phyloP scores from a whole-genome alignment of 2,329 filamentous ascomycete species.

The Verticillium alfalfae region DNA sequence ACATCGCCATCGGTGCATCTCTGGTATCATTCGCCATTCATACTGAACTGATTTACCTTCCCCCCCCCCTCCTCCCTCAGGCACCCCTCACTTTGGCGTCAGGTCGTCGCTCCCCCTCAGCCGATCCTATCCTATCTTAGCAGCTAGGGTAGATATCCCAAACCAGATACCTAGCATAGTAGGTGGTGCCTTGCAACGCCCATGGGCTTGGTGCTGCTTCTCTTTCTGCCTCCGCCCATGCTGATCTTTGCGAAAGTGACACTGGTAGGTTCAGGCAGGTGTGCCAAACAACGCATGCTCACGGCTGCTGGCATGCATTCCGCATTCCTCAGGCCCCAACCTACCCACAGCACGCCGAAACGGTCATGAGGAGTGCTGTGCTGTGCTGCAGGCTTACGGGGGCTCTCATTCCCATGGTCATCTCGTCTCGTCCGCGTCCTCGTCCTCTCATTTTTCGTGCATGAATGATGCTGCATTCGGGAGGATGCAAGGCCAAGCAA shows the following conservation, averaged over 20 bases:
- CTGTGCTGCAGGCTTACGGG: neutral
- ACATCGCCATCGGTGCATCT: neutral
- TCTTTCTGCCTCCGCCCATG: neutral
- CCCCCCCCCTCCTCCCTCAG: neutral
- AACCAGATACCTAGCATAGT: too few species aligned
- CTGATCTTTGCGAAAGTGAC: neutral
- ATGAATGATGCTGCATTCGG: neutral
- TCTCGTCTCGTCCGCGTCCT: neutral
- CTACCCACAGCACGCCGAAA: neutral
- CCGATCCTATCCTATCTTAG: neutral
- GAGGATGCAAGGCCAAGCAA: neutral
- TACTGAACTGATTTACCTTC: too few species aligned
- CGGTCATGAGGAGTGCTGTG: neutral
- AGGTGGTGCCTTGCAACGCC: neutral
- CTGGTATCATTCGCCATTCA: neutral
- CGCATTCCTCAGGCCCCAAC: neutral
- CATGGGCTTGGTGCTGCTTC: neutral
- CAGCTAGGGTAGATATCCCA: too few species aligned
- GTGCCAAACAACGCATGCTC: too few species aligned
- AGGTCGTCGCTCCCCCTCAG: neutral
- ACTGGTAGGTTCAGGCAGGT: neutral
- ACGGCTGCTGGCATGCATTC: neutral
- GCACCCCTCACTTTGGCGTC: neutral
- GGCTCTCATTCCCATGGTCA: neutral
- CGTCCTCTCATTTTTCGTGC: neutral